Conservation (phyloP, 768 basidiomycete species). For the Leucocoprinus birnbaumii region DNA sequence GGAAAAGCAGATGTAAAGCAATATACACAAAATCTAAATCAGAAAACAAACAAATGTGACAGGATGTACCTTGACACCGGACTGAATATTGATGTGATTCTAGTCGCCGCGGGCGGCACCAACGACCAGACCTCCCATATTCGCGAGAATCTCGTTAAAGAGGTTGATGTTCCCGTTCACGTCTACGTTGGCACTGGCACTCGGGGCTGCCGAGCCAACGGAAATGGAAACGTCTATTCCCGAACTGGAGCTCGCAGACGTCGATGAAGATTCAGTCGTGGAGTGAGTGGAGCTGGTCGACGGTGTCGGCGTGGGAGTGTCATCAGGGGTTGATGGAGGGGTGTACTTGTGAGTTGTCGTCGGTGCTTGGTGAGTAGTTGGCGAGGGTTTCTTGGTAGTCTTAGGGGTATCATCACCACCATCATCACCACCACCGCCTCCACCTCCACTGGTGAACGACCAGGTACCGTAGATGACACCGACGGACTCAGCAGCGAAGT, state of each 20-base stretch:
- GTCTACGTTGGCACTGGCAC: slow-evolving; percentile 13
- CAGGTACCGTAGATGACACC: slow-evolving; percentile 66
- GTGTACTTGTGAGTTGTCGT: slow-evolving; percentile 9
- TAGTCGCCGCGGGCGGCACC: slow-evolving; percentile 19
- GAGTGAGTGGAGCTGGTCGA: not conserved
- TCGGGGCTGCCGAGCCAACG: slow-evolving; percentile 13
- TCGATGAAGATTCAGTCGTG: not conserved
- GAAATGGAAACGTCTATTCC: not conserved
- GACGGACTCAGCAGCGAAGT: slow-evolving; percentile 42
- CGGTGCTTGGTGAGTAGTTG: slow-evolving; percentile 13
- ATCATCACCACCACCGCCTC: not conserved
- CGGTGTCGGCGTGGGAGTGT: slow-evolving; percentile 52
- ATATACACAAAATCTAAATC: too few relatives aligned
- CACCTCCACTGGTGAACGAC: slow-evolving; percentile 31
- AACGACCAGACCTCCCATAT: slow-evolving; percentile 26
- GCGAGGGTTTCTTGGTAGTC: slow-evolving; percentile 5
- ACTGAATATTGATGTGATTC: not conserved
- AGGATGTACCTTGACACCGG: not conserved
- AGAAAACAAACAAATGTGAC: too few relatives aligned
- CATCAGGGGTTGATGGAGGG: slow-evolving; percentile 36
- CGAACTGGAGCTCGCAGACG: not conserved
- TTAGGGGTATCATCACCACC: not conserved
- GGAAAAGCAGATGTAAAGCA: too few relatives aligned
- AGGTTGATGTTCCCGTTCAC: slow-evolving; percentile 23
- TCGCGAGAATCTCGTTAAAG: slow-evolving; percentile 29